Evolutionary conservation across 495 filamentous ascomycete genomes (phyloP).

Genomic region (Letharia lupina): DNA sequence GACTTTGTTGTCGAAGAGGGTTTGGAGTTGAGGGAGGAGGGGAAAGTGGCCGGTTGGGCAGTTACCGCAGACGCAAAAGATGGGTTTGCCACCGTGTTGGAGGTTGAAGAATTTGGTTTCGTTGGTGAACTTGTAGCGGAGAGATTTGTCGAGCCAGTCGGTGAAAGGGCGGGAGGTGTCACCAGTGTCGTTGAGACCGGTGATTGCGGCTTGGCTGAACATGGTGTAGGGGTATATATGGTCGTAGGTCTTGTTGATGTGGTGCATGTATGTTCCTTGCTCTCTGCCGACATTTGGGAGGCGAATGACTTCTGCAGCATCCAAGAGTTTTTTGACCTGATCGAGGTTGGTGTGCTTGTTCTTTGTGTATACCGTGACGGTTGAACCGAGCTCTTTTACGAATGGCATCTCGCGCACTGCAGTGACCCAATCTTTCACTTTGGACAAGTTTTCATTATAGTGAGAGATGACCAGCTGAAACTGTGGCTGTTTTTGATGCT

Average conservation of each 20-base stretch:
- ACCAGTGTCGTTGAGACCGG: constrained; percentile 8
- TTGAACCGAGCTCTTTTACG: constrained; percentile 11
- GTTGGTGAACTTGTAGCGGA: constrained; percentile 7
- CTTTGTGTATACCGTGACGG: constrained; percentile 10
- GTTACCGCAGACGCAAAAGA: constrained; percentile 14
- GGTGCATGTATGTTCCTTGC: constrained; percentile 14
- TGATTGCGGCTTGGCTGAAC: constrained; percentile 12
- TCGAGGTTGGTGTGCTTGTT: constrained; percentile 7
- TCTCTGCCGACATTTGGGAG: constrained; percentile 11
- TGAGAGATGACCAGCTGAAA: constrained; percentile 15
- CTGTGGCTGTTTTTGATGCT: background rate
- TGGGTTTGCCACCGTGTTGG: constrained; percentile 3
- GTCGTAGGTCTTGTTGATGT: constrained; percentile 17
- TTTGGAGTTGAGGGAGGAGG: constrained; percentile 10
- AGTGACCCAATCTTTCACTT: constrained; percentile 11
- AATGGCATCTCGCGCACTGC: constrained; percentile 12
- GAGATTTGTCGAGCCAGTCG: constrained; percentile 4
- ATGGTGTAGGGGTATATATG: constrained; percentile 8
- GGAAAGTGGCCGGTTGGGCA: constrained; percentile 12
- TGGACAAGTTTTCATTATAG: background rate
- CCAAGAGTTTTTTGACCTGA: constrained; percentile 6
- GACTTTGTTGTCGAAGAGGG: constrained; percentile 6
- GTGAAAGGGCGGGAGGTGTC: constrained; percentile 1
- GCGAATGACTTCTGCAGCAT: constrained; percentile 7
- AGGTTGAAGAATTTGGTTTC: constrained; percentile 15